phyloP scores from a whole-genome alignment of 2,329 filamentous ascomycete species.

The Fonsecaea erecta region DNA sequence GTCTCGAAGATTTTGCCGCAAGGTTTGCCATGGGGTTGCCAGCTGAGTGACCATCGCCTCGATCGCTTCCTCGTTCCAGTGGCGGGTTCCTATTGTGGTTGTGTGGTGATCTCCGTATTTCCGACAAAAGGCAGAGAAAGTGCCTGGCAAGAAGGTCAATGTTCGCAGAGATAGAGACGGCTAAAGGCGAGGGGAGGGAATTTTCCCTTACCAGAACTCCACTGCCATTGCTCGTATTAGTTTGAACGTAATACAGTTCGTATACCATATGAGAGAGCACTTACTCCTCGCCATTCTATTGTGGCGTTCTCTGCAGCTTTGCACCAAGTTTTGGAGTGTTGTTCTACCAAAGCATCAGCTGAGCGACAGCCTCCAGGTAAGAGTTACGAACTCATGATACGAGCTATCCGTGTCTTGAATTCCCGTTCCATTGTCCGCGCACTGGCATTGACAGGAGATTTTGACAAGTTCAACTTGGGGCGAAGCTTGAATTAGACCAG shows the following conservation, averaged over 20 bases:
- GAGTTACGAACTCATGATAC: neutral
- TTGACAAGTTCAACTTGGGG: slow-evolving; percentile 6
- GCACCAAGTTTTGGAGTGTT: slow-evolving; percentile 8
- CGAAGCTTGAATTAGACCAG: slow-evolving; percentile 8
- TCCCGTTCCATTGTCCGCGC: slow-evolving; percentile 4
- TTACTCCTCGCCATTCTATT: slow-evolving; percentile 13
- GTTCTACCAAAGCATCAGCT: neutral
- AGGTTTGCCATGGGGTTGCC: slow-evolving; percentile 10
- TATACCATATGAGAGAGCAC: neutral
- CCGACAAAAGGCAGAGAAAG: slow-evolving; percentile 15
- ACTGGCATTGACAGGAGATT: slow-evolving; percentile 5
- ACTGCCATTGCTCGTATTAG: slow-evolving; percentile 4
- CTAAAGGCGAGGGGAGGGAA: neutral
- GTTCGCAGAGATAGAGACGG: neutral
- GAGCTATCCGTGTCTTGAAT: slow-evolving; percentile 8
- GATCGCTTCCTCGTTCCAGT: slow-evolving; percentile 16
- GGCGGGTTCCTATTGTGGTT: neutral
- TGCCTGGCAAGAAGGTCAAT: neutral
- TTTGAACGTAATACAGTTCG: neutral
- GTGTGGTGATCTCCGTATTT: slow-evolving; percentile 11
- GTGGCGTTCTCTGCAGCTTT: slow-evolving; percentile 6
- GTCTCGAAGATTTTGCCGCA: neutral
- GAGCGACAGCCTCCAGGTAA: neutral
- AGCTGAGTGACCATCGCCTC: slow-evolving; percentile 9
- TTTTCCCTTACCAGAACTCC: slow-evolving; percentile 9